A percentile compares a stretch with the other conserved stretches of the same genome.
Evolutionary conservation across 306 rosid genomes (phyloP).

Genomic region (Castanea mollissima): DNA sequence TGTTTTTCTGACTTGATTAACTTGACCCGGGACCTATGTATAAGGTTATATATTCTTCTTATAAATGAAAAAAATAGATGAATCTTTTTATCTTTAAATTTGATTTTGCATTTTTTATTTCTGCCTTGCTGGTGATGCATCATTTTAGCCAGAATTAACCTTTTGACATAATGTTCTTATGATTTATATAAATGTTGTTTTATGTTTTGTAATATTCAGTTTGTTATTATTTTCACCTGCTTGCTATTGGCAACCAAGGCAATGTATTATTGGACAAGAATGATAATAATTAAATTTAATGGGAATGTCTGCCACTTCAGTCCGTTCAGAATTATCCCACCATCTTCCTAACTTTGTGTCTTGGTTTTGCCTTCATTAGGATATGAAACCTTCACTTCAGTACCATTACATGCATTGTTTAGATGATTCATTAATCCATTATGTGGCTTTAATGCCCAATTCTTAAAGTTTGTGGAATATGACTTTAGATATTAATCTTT

Average conservation of each 20-base stretch:
- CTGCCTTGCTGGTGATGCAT: not conserved
- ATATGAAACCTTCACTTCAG: not conserved
- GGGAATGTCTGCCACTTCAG: not conserved
- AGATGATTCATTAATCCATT: constrained; percentile 2
- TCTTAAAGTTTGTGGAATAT: constrained; percentile 9
- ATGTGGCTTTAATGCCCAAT: not conserved
- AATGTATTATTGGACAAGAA: not conserved
- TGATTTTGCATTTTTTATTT: constrained; percentile 1
- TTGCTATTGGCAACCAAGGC: constrained; percentile 4
- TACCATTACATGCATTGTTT: not conserved
- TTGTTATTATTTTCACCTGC: not conserved
- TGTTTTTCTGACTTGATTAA: not conserved
- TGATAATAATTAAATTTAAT: constrained; percentile 4
- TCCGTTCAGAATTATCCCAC: not conserved
- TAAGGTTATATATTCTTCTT: not conserved
- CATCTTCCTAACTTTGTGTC: not conserved
- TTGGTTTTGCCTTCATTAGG: not conserved
- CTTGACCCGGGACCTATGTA: not conserved
- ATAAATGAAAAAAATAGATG: not conserved
- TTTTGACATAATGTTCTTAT: not conserved
- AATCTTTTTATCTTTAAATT: not conserved
- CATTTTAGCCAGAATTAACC: not conserved
- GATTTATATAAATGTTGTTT: not conserved
- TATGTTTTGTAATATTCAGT: not conserved
- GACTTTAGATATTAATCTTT: not conserved